Evolutionary conservation across 1,284 basidiomycete genomes (phyloP).

Genomic region (Trametes versicolor): DNA sequence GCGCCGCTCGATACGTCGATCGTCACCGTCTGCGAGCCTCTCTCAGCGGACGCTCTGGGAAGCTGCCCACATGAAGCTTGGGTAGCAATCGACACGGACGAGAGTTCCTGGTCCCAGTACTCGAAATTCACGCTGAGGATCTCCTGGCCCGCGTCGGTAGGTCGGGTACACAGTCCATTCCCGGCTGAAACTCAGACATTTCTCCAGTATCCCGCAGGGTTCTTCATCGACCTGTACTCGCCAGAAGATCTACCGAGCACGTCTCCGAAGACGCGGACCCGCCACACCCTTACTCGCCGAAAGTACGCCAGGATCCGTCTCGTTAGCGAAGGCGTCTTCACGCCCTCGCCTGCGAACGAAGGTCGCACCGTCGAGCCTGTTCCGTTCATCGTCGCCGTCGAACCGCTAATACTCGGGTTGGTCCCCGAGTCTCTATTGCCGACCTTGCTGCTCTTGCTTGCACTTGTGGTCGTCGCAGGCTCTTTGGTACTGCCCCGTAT

Average conservation of each 20-base stretch:
- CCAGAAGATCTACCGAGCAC: slow-evolving; percentile 12
- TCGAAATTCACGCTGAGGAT: slow-evolving; percentile 66
- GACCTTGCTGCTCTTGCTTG: slow-evolving; percentile 32
- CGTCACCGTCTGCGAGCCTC: slow-evolving; percentile 37
- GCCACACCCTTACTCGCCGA: slow-evolving; percentile 45
- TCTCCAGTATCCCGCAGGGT: slow-evolving; percentile 44
- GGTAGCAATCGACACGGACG: slow-evolving; percentile 62
- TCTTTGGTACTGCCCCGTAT: slow-evolving; percentile 34
- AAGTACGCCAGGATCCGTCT: slow-evolving; percentile 65
- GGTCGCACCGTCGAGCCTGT: slow-evolving; percentile 41
- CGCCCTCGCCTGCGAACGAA: slow-evolving; percentile 41
- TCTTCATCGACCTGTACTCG: slow-evolving; percentile 35
- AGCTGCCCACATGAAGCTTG: slow-evolving; percentile 64
- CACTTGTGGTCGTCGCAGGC: slow-evolving; percentile 25
- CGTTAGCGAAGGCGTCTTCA: slow-evolving; percentile 59
- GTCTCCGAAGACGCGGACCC: slow-evolving; percentile 8
- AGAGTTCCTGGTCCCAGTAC: slow-evolving; percentile 54
- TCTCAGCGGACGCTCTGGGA: background rate
- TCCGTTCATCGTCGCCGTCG: slow-evolving; percentile 62
- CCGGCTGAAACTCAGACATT: background rate
- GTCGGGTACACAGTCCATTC: slow-evolving; percentile 39
- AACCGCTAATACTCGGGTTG: slow-evolving; percentile 66
- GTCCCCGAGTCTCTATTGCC: slow-evolving; percentile 65
- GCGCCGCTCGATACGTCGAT: slow-evolving; percentile 53
- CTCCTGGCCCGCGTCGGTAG: slow-evolving; percentile 74